These are phyloP conservation scores for Zygosaccharomyces pseudobailii DNA, from an alignment of 1,139 yeast genomes.

Conservation along the genomic window DNA sequence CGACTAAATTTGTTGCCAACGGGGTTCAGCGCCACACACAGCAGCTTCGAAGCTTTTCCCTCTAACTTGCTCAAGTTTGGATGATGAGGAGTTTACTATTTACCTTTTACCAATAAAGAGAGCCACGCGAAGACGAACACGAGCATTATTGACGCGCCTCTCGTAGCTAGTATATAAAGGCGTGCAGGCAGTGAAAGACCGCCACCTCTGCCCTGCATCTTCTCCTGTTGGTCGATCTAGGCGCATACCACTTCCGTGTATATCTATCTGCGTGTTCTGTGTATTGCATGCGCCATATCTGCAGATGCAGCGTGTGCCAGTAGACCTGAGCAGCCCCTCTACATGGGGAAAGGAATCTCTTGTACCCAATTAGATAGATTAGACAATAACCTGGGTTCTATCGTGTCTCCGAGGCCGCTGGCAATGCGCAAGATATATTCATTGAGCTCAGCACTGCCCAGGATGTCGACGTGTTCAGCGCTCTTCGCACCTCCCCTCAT, in stretches of 20 bases:
- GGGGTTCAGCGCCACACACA: background rate
- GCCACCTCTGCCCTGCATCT: no score
- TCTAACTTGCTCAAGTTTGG: background rate
- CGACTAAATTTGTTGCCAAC: background rate
- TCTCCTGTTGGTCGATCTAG: background rate
- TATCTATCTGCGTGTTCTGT: background rate
- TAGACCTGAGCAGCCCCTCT: background rate
- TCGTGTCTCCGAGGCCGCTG: conserved; percentile 66
- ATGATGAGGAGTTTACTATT: conserved; percentile 1
- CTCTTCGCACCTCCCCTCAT: conserved; percentile 96
- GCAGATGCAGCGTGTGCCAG: no score
- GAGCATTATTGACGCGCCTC: conserved; percentile 3
- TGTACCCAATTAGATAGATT: conserved; percentile 49
- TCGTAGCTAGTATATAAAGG: background rate
- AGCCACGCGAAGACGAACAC: conserved; percentile 5
- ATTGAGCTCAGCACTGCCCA: conserved; percentile 89
- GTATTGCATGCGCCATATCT: background rate
- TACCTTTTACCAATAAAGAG: conserved; percentile 5
- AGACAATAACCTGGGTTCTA: conserved; percentile 58
- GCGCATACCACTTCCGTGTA: background rate
- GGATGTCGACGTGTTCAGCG: conserved; percentile 94
- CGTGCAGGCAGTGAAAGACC: background rate
- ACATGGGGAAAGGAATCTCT: conserved; percentile 35
- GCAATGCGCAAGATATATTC: conserved; percentile 80
- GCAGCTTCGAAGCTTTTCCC: background rate